phyloP scores from a whole-genome alignment of 768 basidiomycete genomes.

The Tricholoma hemisulphureum region DNA sequence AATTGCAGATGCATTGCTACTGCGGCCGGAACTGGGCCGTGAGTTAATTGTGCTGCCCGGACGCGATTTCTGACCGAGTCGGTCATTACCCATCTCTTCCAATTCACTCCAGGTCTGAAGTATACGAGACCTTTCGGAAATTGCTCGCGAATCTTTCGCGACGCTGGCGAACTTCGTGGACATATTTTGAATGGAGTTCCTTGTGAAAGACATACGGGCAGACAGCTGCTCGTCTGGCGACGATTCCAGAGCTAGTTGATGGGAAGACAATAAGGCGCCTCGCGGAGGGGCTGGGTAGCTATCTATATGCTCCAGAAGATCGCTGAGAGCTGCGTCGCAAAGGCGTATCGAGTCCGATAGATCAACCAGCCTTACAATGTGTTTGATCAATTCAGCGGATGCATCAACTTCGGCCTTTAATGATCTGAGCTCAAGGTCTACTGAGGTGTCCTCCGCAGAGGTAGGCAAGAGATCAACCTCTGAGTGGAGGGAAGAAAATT shows the following conservation, averaged over 20 bases:
- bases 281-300: constrained; percentile 68
- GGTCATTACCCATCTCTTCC: constrained; percentile 76
- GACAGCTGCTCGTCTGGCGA: constrained; percentile 68
- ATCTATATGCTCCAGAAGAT: constrained; percentile 83
- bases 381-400: constrained; percentile 47
- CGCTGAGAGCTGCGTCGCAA: constrained; percentile 79
- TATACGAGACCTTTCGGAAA: constrained; percentile 61
- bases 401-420: constrained; percentile 58
- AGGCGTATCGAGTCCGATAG: constrained; percentile 46
- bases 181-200: constrained; percentile 47
- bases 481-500: constrained; percentile 43
- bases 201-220: constrained; percentile 65
- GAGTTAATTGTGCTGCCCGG: constrained; percentile 65
- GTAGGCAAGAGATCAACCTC: constrained; percentile 49
- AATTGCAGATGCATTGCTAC: constrained; percentile 48
- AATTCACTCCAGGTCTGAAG: constrained; percentile 80
- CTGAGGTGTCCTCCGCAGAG: constrained; percentile 35
- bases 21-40: constrained; percentile 55
- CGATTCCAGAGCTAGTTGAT: constrained; percentile 37
- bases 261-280: constrained; percentile 50
- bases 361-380: constrained; percentile 53
- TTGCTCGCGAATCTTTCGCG: constrained; percentile 58
- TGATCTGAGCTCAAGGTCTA: constrained; percentile 61
- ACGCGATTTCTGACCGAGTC: constrained; percentile 60
- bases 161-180: constrained; percentile 40